Percentiles rank a stretch among this genome's conserved stretches.
Conservation (phyloP, 139 green algal species). For the Chlamydomonas incerta region DNA sequence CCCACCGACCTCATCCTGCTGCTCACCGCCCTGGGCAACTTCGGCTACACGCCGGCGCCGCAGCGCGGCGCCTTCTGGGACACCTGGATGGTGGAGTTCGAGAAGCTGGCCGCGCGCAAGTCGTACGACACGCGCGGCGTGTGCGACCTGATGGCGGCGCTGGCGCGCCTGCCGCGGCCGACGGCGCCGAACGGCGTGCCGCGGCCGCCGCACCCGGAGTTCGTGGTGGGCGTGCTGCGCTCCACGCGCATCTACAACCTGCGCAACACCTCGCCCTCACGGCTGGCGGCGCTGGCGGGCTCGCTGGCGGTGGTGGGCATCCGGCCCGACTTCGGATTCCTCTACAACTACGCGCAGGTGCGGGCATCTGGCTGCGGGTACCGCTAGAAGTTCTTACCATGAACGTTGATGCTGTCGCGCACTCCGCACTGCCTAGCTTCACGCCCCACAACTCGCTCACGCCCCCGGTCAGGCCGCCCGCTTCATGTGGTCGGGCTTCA, state of each 20-base stretch:
- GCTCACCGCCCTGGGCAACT: constrained; percentile 38
- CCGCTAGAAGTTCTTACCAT: too few relatives aligned
- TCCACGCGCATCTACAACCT: constrained; percentile 24
- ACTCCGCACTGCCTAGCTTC: background rate
- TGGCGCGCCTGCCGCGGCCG: constrained; percentile 36
- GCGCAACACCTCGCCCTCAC: constrained; percentile 12
- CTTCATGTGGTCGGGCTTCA: constrained; percentile 36
- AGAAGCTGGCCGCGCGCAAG: constrained; percentile 18
- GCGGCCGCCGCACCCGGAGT: constrained; percentile 19
- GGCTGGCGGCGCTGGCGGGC: constrained; percentile 25
- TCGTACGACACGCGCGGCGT: constrained; percentile 32
- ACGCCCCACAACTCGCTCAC: background rate
- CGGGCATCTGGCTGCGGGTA: too few relatives aligned
- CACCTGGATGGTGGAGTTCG: constrained; percentile 40
- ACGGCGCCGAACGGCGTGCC: too few relatives aligned
- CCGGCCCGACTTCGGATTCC: constrained; percentile 43
- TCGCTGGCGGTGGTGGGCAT: constrained; percentile 1
- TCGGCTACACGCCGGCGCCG: constrained; percentile 21
- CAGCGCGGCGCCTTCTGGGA: constrained; percentile 3
- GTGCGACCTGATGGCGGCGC: constrained; percentile 37
- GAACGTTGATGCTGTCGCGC: too few relatives aligned
- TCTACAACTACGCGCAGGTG: constrained; percentile 46
- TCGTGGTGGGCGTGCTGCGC: constrained; percentile 35
- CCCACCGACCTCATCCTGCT: constrained; percentile 30
- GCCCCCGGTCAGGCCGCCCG: constrained; percentile 14